A percentile compares a stretch with the other conserved stretches of the same genome.
Conservation (phyloP, 345 rosid species). For the Hibiscus syriacus region DNA sequence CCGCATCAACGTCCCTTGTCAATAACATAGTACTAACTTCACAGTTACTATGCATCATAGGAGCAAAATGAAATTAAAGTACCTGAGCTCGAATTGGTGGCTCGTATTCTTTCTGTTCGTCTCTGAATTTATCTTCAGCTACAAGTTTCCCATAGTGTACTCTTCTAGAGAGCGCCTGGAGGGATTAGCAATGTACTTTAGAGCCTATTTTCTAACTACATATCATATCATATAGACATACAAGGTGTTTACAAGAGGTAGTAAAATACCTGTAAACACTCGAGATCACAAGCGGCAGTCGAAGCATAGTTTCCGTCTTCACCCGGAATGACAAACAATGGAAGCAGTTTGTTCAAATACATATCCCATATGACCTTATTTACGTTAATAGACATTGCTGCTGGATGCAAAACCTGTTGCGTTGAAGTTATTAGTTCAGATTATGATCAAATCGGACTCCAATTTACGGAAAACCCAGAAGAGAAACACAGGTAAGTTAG, state of each 20-base stretch:
- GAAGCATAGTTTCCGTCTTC: slow-evolving; percentile 79
- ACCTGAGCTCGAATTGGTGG: slow-evolving; percentile 76
- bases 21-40: slow-evolving; percentile 34
- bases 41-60: background rate
- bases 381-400: slow-evolving; percentile 50
- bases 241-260: too few relatives aligned
- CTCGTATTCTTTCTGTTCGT: slow-evolving; percentile 59
- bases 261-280: slow-evolving; percentile 59
- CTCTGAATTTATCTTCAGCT: slow-evolving; percentile 80
- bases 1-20: background rate
- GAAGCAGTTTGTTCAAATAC: slow-evolving; percentile 63
- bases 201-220: background rate
- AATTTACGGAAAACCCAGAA: background rate
- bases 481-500: background rate
- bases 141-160: slow-evolving; percentile 83
- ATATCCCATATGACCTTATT: slow-evolving; percentile 57
- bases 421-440: background rate
- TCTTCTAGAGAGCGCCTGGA: slow-evolving; percentile 76
- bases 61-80: background rate
- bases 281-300: slow-evolving; percentile 59
- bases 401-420: slow-evolving; percentile 53
- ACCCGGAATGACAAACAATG: slow-evolving; percentile 50
- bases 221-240: too few relatives aligned
- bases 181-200: background rate
- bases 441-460: too few relatives aligned